A percentile compares a stretch with the other conserved stretches of the same genome.
Conservation (phyloP, 2,329 filamentous ascomycete genomes). For the Aspergillus awamori region DNA sequence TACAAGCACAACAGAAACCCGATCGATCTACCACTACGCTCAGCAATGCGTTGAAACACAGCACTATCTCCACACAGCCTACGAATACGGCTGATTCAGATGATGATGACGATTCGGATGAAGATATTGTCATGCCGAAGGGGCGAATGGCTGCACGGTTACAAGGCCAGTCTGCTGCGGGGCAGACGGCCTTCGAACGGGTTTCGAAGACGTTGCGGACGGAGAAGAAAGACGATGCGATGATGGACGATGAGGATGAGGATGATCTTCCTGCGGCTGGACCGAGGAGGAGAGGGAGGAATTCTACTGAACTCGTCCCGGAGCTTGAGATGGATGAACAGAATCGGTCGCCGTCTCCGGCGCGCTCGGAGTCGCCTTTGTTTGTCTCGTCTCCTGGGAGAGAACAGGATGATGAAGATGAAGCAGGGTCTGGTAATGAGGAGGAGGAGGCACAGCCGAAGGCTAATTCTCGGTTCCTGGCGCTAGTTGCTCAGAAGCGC, state of each 20-base stretch:
- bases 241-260: slow-evolving; percentile 28
- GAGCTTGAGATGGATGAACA: slow-evolving; percentile 35
- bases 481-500: slow-evolving; percentile 72
- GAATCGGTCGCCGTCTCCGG: slow-evolving; percentile 25
- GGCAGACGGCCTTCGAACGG: slow-evolving; percentile 44
- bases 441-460: slow-evolving; percentile 32
- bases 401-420: slow-evolving; percentile 10
- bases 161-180: slow-evolving; percentile 43
- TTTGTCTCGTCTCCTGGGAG: slow-evolving; percentile 47
- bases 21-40: slow-evolving; percentile 7
- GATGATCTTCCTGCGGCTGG: slow-evolving; percentile 36
- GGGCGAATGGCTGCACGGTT: slow-evolving; percentile 69
- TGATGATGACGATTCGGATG: slow-evolving; percentile 41
- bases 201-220: slow-evolving; percentile 36
- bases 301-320: slow-evolving; percentile 32
- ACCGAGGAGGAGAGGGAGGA: slow-evolving; percentile 31
- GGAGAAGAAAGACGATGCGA: slow-evolving; percentile 20
- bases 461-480: slow-evolving; percentile 65
- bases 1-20: slow-evolving; percentile 20
- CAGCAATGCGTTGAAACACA: slow-evolving; percentile 6
- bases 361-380: slow-evolving; percentile 42
- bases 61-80: slow-evolving; percentile 5
- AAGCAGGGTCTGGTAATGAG: slow-evolving; percentile 24
- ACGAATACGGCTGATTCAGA: slow-evolving; percentile 9
- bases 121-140: slow-evolving; percentile 59